Conservation (phyloP, 805 yeast species). For the Candida arabinofermentans region DNA sequence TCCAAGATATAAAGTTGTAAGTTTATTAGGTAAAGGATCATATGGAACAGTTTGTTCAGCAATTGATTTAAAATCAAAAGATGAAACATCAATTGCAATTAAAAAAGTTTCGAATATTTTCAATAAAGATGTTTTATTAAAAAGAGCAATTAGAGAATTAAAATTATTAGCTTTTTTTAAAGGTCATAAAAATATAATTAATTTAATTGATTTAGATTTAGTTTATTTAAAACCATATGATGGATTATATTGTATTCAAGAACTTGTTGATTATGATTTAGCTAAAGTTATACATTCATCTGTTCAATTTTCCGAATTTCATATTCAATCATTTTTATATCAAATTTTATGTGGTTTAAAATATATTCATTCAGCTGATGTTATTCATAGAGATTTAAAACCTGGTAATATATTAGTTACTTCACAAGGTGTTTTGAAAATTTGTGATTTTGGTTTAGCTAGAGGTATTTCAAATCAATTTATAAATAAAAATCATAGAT, state of each 20-base stretch:
- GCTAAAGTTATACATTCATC: constrained; percentile 75
- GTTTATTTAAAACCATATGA: constrained; percentile 64
- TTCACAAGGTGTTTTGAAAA: constrained; percentile 68
- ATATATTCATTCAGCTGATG: constrained; percentile 88
- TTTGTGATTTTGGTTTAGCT: constrained; percentile 93
- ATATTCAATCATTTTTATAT: constrained; percentile 68
- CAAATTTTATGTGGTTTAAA: constrained; percentile 84
- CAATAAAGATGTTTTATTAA: constrained; percentile 58
- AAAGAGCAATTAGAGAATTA: constrained; percentile 80
- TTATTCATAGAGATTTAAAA: constrained; percentile 87
- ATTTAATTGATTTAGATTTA: constrained; percentile 69
- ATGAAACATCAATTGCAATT: constrained; percentile 54
- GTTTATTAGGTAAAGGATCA: constrained; percentile 75
- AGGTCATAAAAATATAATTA: constrained; percentile 82
- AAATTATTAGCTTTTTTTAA: constrained; percentile 75
- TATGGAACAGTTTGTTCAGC: constrained; percentile 87
- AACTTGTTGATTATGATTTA: constrained; percentile 76
- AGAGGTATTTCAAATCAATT: constrained; percentile 52
- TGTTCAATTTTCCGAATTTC: constrained; percentile 79
- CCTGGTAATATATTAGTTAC: constrained; percentile 86
- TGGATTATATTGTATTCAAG: constrained; percentile 88
- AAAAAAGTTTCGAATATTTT: constrained; percentile 77
- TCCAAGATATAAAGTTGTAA: constrained; percentile 51
- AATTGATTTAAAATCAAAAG: constrained; percentile 41
- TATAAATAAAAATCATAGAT: constrained; percentile 30